These are phyloP conservation scores for Selaginella moellendorffii DNA, from an alignment of 75 land plant genomes.

Conservation along the genomic window DNA sequence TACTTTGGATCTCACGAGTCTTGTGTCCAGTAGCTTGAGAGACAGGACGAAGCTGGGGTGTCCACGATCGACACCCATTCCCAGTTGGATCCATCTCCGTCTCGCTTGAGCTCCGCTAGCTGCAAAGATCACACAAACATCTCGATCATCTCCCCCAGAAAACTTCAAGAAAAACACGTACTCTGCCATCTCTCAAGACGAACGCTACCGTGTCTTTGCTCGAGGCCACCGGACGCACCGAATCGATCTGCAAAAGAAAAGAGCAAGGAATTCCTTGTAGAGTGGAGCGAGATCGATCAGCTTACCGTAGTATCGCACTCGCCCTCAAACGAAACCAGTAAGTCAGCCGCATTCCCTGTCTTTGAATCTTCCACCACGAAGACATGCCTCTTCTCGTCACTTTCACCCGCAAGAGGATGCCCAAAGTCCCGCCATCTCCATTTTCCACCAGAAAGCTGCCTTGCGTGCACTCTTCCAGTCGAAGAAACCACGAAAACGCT, in stretches of 20 bases:
- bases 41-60: slow-evolving; percentile 56
- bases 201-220: slow-evolving; percentile 44
- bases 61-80: slow-evolving; percentile 43
- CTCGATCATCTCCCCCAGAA: slow-evolving; percentile 2
- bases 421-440: slow-evolving; percentile 58
- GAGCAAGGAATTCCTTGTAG: background rate
- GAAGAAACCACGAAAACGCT: slow-evolving; percentile 45
- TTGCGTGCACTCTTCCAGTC: slow-evolving; percentile 46
- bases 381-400: background rate
- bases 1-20: too few species aligned
- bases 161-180: slow-evolving; percentile 17
- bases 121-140: slow-evolving; percentile 14
- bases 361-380: background rate
- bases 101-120: slow-evolving; percentile 45
- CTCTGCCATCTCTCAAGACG: slow-evolving; percentile 62
- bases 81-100: slow-evolving; percentile 35
- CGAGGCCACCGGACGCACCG: slow-evolving; percentile 50
- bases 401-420: slow-evolving; percentile 20
- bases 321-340: slow-evolving; percentile 6
- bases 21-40: slow-evolving; percentile 29
- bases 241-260: slow-evolving; percentile 33
- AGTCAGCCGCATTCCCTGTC: background rate
- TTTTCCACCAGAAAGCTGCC: slow-evolving; percentile 25
- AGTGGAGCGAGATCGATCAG: slow-evolving; percentile 8
- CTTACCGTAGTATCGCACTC: slow-evolving; percentile 7